These are phyloP conservation scores for Kodamaea suecica DNA, from an alignment of 1,139 yeast genomes.

Conservation along the genomic window DNA sequence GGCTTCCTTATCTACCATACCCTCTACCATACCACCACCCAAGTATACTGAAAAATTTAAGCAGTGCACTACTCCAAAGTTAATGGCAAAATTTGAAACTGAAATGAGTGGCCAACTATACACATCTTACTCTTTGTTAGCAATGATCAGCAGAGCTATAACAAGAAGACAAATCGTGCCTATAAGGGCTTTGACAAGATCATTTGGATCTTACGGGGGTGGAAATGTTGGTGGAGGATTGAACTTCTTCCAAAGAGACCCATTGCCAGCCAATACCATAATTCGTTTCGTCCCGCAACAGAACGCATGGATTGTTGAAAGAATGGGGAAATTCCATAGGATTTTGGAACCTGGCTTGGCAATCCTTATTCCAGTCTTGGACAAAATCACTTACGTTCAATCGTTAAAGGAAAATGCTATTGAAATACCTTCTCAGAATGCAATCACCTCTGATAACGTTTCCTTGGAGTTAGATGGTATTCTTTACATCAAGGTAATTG, in stretches of 20 bases:
- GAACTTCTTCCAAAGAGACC: conserved; percentile 64
- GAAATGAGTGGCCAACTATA: not conserved
- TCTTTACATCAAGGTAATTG: conserved; percentile 70
- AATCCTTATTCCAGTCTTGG: conserved; percentile 66
- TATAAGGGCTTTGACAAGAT: conserved; percentile 4
- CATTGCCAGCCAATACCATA: conserved; percentile 71
- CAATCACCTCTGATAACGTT: conserved; percentile 84
- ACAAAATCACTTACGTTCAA: conserved; percentile 76
- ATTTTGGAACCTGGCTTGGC: conserved; percentile 80
- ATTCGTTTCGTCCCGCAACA: conserved; percentile 84
- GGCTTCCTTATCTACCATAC: too few relatives aligned
- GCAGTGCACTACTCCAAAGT: too few relatives aligned
- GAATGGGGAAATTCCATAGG: conserved; percentile 83
- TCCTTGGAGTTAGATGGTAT: conserved; percentile 84
- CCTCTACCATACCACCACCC: not conserved
- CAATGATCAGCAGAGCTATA: conserved; percentile 2
- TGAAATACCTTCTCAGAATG: conserved; percentile 80
- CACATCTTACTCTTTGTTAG: not conserved
- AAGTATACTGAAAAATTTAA: not conserved
- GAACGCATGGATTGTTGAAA: conserved; percentile 86
- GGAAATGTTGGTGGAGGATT: conserved; percentile 16
- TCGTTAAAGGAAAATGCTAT: conserved; percentile 78
- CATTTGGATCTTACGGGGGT: conserved; percentile 4
- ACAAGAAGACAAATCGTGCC: conserved; percentile 1
- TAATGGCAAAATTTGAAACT: too few relatives aligned